phyloP scores from a whole-genome alignment of 2,329 filamentous ascomycete species.

The Aspergillus sp. region DNA sequence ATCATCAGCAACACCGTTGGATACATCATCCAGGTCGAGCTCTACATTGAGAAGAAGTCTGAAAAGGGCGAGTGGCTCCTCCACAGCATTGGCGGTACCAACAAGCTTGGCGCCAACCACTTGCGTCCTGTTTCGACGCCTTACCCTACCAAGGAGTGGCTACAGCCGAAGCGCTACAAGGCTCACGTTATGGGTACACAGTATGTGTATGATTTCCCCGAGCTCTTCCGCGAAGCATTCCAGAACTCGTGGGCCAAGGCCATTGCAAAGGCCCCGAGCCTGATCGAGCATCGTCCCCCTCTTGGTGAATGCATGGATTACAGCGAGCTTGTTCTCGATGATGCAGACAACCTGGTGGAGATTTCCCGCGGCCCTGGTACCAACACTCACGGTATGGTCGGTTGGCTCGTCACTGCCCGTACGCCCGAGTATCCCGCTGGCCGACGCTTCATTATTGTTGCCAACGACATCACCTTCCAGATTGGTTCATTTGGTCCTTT shows the following conservation, averaged over 20 bases:
- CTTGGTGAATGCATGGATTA: slow-evolving; percentile 90
- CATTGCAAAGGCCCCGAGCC: slow-evolving; percentile 68
- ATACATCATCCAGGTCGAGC: slow-evolving; percentile 95
- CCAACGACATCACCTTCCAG: slow-evolving; percentile 99
- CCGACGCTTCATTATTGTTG: slow-evolving; percentile 89
- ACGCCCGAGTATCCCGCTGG: slow-evolving; percentile 95
- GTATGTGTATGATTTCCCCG: slow-evolving; percentile 99
- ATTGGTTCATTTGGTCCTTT: slow-evolving; percentile 96
- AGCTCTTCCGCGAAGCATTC: slow-evolving; percentile 96
- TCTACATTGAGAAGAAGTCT: slow-evolving; percentile 96
- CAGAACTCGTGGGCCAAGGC: slow-evolving; percentile 89
- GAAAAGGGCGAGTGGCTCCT: slow-evolving; percentile 99
- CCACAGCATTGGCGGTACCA: slow-evolving; percentile 93
- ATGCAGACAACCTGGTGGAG: slow-evolving; percentile 86
- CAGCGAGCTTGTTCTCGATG: slow-evolving; percentile 91
- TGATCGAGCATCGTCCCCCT: slow-evolving; percentile 78
- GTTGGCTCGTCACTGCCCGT: slow-evolving; percentile 91
- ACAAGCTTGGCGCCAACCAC: slow-evolving; percentile 94
- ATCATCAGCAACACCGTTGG: slow-evolving; percentile 98
- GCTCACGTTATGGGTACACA: slow-evolving; percentile 98
- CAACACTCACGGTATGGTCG: slow-evolving; percentile 97
- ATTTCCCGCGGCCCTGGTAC: slow-evolving; percentile 93
- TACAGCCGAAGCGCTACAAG: slow-evolving; percentile 99
- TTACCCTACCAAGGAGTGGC: slow-evolving; percentile 96
- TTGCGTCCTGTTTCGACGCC: slow-evolving; percentile 85